phyloP scores from a whole-genome alignment of 345 rosid genomes.

The Salix dunnii region DNA sequence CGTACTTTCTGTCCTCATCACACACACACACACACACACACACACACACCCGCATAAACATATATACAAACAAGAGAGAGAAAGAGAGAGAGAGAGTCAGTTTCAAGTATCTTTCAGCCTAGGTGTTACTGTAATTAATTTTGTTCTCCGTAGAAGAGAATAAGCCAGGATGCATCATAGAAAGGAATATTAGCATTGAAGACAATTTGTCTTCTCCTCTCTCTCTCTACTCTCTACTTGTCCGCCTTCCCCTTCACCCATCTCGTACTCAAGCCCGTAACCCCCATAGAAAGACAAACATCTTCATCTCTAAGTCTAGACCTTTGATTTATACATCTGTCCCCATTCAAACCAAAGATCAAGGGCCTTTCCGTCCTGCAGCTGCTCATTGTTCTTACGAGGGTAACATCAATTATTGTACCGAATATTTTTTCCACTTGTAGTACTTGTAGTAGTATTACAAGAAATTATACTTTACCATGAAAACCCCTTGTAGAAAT shows the following conservation, averaged over 20 bases:
- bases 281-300: background rate
- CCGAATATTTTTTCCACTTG: no score
- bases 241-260: slow-evolving; percentile 12
- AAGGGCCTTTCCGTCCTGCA: background rate
- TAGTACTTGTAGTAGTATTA: no score
- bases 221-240: slow-evolving; percentile 4
- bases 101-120: no score
- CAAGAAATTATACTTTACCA: background rate
- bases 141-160: slow-evolving; percentile 9
- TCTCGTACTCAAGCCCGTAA: background rate
- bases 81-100: no score
- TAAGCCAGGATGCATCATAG: slow-evolving; percentile 10
- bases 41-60: no score
- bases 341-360: background rate
- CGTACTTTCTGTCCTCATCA: no score
- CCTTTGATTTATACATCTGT: no score
- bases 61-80: no score
- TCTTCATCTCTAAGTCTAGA: background rate
- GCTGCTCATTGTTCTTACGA: background rate
- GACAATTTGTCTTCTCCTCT: slow-evolving; percentile 21
- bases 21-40: no score
- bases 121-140: slow-evolving; percentile 10
- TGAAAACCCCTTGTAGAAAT: background rate
- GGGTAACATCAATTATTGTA: no score
- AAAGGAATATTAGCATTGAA: slow-evolving; percentile 42